Evolutionary conservation across 371 early-diverging fungal genomes (phyloP), one percentile per base, ranked within the genome.

Genomic region (Apophysomyces elegans): DNA sequence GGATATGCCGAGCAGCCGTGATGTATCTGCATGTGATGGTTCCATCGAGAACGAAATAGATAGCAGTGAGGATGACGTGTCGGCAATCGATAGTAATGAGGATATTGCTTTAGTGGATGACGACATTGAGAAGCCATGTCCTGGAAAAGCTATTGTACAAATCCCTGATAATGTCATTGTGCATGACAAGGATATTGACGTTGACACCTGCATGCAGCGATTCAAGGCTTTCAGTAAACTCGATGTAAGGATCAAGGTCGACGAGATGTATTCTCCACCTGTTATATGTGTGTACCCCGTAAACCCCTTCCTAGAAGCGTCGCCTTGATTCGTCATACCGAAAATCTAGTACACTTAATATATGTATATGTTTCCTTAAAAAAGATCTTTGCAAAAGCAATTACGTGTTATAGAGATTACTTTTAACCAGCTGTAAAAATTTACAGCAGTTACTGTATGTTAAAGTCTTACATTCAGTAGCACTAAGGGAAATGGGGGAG

Each of bases 221-320:
- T 71, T 82, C 36, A 65, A 70, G 37, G 58, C 74, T 0, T 75
- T 82, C 16, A 64, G 62, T 8, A 72, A 67, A 14, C 43, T 77
- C 21, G 64, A 70, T 57, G 77, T 80, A 9, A 47, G 71, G 5
- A 70, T 79, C 46, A 68, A 75, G 56, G 73, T 72, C 16, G 69
- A 78, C 46, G 56, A 75, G 37, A 67, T 67, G n/a, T 62, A 65
- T 3, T 71, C 78, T 6, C 83, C 83, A 35, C 78, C 83, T 7
- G 64, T 75, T 56, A 67, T 80, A 4, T 67, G 75, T 38, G 66
- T 78, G 43, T 75, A 73, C 58, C 75, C 77, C 8, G 66, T 80
- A 47, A 79, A 79, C 46, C 83, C 81, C 14, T 77, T 75, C 21
- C 0, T 56, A 13, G 12, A 36, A 18, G 50, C 37, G 14, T 6